Conservation (phyloP, 2,329 filamentous ascomycete species). For the Nothophoma quercina region DNA sequence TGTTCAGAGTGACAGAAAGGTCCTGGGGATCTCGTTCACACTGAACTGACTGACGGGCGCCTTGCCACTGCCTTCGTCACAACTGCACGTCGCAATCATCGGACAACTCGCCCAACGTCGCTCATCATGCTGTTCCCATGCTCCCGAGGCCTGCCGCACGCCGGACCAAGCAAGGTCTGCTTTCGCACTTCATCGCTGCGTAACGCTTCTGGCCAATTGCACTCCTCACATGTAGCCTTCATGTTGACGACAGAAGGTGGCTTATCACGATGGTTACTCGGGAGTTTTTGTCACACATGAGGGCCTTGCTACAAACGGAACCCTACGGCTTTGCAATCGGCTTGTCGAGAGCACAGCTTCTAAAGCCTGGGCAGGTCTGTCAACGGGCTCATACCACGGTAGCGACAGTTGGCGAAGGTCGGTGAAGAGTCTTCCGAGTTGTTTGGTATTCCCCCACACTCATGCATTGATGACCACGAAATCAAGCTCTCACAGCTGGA, state of each 20-base stretch:
- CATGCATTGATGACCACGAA: background rate
- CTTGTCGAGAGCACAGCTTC: constrained; percentile 5
- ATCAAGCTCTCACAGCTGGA: background rate
- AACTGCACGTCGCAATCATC: constrained; percentile 11
- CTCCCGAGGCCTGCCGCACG: constrained; percentile 10
- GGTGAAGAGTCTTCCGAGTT: too few relatives aligned
- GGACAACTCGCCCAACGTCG: constrained; percentile 8
- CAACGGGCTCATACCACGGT: background rate
- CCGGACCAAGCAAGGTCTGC: constrained; percentile 18
- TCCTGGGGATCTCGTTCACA: background rate
- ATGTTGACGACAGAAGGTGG: constrained; percentile 10
- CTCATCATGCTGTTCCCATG: constrained; percentile 6
- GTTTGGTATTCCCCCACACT: background rate
- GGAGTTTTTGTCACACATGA: constrained; percentile 8
- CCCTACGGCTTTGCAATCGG: constrained; percentile 2
- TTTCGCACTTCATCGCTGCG: constrained; percentile 10
- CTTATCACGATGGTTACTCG: constrained; percentile 8
- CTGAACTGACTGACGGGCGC: background rate
- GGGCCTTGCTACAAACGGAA: constrained; percentile 14
- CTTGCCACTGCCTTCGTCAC: constrained; percentile 1
- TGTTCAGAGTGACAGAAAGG: background rate
- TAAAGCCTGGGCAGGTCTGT: background rate
- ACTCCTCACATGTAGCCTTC: constrained; percentile 3
- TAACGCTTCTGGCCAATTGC: constrained; percentile 14
- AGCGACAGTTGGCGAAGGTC: too few relatives aligned